Evolutionary conservation across 768 basidiomycete species (phyloP), one percentile per base, ranked within the genome.

Genomic region (Lactarius hengduanensis): DNA sequence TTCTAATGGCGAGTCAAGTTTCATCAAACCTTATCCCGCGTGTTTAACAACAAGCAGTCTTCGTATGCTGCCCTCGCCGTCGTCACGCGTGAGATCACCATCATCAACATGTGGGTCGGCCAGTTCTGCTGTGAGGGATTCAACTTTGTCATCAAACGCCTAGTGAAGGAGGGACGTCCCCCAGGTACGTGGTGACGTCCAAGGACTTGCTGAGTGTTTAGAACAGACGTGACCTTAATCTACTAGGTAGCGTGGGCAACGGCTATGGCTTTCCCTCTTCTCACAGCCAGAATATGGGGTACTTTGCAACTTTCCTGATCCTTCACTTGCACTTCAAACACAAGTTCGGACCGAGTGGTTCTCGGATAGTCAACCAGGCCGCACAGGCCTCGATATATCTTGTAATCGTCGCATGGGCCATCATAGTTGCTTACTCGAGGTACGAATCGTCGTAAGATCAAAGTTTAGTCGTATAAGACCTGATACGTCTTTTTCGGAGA

Each of bases 261-360:
- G 92, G 92, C 16, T 94, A 92, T 73, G 92, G 91, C 8, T 94
- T 94, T 71, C 92, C 92, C 0, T 93, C 92, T 0, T 92, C 91
- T 16, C 92, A 94, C 73, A 91, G 90, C 75, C 92, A 94, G 76
- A 92, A 88, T 74, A 93, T 94, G 92, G 92, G 86, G 18, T 94
- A 90, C 76, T 94, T 94, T 69, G 81, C 88, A 6, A 80, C 90
- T 0, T 94, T 94, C 75, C 75, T 94, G 54, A 73, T 87, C 53
- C 85, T 88, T 72, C 92, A 94, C 76, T 73, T 94, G 58, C 83
- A 82, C 69, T 87, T 86, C 69, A 84, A 85, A 41, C 91, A 93
- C 71, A 81, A 82, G 3, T 91, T 90, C 69, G 63, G 79, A 2
- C 76, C 84, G 3, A 85, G 83, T 1, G 88, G 89, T 8, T 80